Evolutionary conservation across 2,329 filamentous ascomycete species (phyloP).

Genomic region (Pyrenophora tritici-repentis): DNA sequence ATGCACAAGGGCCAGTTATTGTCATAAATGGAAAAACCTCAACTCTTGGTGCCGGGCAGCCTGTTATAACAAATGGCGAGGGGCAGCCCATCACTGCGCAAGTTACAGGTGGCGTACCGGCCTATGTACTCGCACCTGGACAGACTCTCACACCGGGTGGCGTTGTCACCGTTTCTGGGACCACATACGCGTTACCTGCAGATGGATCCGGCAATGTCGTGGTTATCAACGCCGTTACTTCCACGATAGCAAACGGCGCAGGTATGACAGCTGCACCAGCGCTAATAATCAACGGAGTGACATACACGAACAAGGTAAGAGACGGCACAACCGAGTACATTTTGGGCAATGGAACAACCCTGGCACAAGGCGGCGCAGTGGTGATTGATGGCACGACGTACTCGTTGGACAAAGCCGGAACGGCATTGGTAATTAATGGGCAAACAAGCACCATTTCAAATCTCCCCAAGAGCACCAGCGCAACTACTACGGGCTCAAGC

Average conservation of each 20-base stretch:
- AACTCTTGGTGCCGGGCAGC: not conserved
- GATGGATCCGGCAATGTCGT: slow-evolving; percentile 31
- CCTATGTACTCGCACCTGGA: slow-evolving; percentile 29
- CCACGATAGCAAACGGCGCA: slow-evolving; percentile 21
- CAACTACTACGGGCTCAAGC: slow-evolving; percentile 24
- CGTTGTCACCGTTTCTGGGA: slow-evolving; percentile 34
- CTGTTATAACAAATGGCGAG: slow-evolving; percentile 22
- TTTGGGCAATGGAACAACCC: slow-evolving; percentile 22
- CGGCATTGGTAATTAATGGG: slow-evolving; percentile 40
- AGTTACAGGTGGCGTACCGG: slow-evolving; percentile 28
- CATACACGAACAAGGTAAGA: slow-evolving; percentile 28
- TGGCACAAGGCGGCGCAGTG: slow-evolving; percentile 30
- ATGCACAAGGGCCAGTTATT: slow-evolving; percentile 24
- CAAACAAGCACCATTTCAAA: slow-evolving; percentile 35
- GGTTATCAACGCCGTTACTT: slow-evolving; percentile 35
- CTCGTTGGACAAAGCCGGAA: slow-evolving; percentile 31
- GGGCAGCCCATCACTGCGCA: slow-evolving; percentile 25
- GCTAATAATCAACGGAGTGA: slow-evolving; percentile 36
- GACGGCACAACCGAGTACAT: slow-evolving; percentile 36
- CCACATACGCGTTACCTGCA: slow-evolving; percentile 32
- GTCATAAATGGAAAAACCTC: slow-evolving; percentile 32
- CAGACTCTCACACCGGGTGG: slow-evolving; percentile 37
- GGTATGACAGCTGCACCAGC: slow-evolving; percentile 25
- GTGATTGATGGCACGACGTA: slow-evolving; percentile 39
- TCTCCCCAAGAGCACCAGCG: slow-evolving; percentile 34